Evolutionary conservation across 2,329 filamentous ascomycete species (phyloP).

Genomic region (Periconia macrospinosa): DNA sequence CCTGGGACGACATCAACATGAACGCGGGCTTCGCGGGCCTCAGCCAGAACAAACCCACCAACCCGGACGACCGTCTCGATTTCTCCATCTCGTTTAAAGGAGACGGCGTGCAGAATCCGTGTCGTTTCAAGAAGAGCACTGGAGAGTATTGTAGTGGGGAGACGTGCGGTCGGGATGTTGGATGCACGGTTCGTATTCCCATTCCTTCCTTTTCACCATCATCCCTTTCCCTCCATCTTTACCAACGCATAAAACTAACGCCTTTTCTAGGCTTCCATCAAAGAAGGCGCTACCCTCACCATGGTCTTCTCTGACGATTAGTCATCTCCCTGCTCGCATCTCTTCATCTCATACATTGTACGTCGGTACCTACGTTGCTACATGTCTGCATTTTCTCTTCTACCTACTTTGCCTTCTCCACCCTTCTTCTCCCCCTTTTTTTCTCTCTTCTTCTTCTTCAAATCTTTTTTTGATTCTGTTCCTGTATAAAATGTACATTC

Average conservation of each 20-base stretch:
- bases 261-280: slow-evolving; percentile 22
- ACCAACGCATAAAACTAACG: not conserved
- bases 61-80: slow-evolving; percentile 63
- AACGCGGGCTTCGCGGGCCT: slow-evolving; percentile 75
- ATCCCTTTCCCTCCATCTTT: not conserved
- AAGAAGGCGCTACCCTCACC: slow-evolving; percentile 24
- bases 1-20: slow-evolving; percentile 55
- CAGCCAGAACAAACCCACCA: slow-evolving; percentile 82
- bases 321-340: not conserved
- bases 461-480: too few species aligned
- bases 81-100: slow-evolving; percentile 79
- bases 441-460: too few species aligned
- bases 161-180: slow-evolving; percentile 51
- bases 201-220: not conserved
- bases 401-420: not conserved
- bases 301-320: slow-evolving; percentile 33
- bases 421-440: slow-evolving; percentile 1
- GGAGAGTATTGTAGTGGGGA: slow-evolving; percentile 62
- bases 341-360: not conserved
- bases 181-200: slow-evolving; percentile 74
- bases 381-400: not conserved
- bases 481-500: too few species aligned
- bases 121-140: slow-evolving; percentile 66
- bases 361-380: not conserved
- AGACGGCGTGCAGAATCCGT: slow-evolving; percentile 55